These are phyloP conservation scores for Lasiodiplodia sp. DNA, from an alignment of 2,329 filamentous ascomycete species.

Conservation along the genomic window DNA sequence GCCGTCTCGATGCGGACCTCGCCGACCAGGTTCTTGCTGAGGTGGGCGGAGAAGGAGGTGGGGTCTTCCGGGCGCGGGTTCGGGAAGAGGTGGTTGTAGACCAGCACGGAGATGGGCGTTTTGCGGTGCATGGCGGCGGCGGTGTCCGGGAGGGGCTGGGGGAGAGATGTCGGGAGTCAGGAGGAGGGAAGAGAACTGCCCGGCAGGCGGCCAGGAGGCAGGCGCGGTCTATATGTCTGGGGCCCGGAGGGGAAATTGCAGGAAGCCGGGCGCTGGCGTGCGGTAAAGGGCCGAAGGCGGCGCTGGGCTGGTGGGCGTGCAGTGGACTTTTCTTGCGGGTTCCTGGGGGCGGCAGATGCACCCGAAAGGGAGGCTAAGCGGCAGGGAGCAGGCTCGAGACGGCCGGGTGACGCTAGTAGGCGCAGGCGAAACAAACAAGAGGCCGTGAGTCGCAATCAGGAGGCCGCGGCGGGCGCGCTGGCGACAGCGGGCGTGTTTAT, in stretches of 20 bases:
- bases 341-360: constrained; percentile 23
- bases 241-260: constrained; percentile 29
- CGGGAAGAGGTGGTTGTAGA: constrained; percentile 77
- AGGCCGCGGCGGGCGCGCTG: constrained; percentile 23
- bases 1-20: constrained; percentile 82
- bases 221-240: constrained; percentile 23
- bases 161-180: constrained; percentile 1
- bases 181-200: neutral
- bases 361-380: constrained; percentile 25
- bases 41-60: constrained; percentile 72
- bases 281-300: constrained; percentile 23
- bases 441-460: neutral
- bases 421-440: constrained; percentile 22
- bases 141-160: neutral
- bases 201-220: constrained; percentile 18
- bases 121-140: constrained; percentile 71
- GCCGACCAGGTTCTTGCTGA: constrained; percentile 74
- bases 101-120: constrained; percentile 72
- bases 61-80: constrained; percentile 72
- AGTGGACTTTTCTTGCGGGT: constrained; percentile 16
- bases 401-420: constrained; percentile 10
- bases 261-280: constrained; percentile 17
- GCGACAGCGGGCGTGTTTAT: constrained; percentile 22
- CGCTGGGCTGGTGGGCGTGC: neutral
- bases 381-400: constrained; percentile 22